Base-by-base conservation (phyloP, 2,329 filamentous ascomycete species). In the Claviceps capensis region DNA sequence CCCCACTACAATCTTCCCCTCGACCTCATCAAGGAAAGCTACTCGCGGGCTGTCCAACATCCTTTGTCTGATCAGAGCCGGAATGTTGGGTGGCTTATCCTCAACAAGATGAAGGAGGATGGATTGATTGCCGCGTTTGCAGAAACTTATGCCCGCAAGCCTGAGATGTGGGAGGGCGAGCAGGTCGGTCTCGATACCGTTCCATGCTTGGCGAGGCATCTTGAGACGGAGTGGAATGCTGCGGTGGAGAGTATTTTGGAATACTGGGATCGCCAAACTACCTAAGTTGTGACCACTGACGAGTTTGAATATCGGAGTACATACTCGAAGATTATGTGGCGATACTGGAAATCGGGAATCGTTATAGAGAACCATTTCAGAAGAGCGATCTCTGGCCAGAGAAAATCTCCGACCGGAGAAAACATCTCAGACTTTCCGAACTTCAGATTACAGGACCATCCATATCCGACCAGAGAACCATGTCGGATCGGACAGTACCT, bases 51-150 rank as follows among this genome's bases (percentile, higher is more conserved):
- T 2, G 72, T 76, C 51, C 70, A 68, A 30, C 85, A 88, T 56
- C 82, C 82, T 0, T 69, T 74, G 17, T 84, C 81, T 56, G 81
- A 81, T 58, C 75, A 81, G 23, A 87, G 83, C 62, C 88, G 85
- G 84, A 89, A 88, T 62, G 72, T 85, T 58, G 85, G 82, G 43
- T 88, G 85, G 84, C 68, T 88, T 46, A 80, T 85, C 36, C 68
- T 88, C 9, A 69, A 69, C 43, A 86, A 86, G 64, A 81, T 87
- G 49, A 71, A 74, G 22, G 76, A 79, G 52, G 80, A 83, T 55
- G 73, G 75, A 52, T 69, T 88, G 47, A 74, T 88, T 19, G 63
- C 75, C 0, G 71, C 73, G 40, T 84, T 83, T 60, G 82, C 85
- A 0, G 70, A 73, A 37, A 63, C 71, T 13, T 81, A 87, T 60